Conservation (phyloP, 352 stramenopile genomes). For the Globisporangium nagaii region DNA sequence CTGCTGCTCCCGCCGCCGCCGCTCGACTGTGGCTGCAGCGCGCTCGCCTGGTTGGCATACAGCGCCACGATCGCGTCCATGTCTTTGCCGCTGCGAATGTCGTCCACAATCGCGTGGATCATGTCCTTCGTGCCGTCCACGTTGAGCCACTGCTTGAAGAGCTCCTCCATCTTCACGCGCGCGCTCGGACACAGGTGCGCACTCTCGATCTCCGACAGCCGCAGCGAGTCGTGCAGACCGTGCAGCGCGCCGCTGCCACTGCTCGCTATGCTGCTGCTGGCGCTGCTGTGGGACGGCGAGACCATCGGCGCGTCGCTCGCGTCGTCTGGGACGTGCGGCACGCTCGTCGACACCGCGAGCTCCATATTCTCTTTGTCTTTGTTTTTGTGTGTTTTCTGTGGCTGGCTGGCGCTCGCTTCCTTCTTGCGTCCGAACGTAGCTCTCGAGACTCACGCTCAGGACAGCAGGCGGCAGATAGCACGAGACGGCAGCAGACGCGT, state of each 20-base stretch:
- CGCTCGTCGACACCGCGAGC: constrained; percentile 4
- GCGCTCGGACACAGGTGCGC: constrained; percentile 71
- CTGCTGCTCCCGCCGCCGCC: background rate
- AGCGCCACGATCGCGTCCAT: constrained; percentile 36
- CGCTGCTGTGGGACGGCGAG: constrained; percentile 37
- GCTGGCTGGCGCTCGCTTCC: background rate
- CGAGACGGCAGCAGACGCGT: background rate
- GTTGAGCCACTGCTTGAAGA: constrained; percentile 86
- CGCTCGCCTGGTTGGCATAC: constrained; percentile 8
- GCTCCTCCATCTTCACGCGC: constrained; percentile 85
- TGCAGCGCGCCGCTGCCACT: constrained; percentile 12
- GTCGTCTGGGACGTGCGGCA: constrained; percentile 1
- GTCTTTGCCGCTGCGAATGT: constrained; percentile 72
- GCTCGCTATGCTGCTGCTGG: constrained; percentile 11
- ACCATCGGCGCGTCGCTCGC: constrained; percentile 48
- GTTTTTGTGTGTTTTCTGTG: background rate
- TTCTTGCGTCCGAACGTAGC: background rate
- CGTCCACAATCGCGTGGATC: constrained; percentile 76
- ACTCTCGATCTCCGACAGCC: constrained; percentile 79
- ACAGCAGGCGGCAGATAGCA: background rate
- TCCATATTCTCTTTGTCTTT: constrained; percentile 9
- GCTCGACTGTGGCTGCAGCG: background rate
- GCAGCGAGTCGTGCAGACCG: constrained; percentile 32
- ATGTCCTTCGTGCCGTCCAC: constrained; percentile 81
- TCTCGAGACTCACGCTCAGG: too few relatives aligned